Conservation (phyloP, 306 rosid species). For the Sphenostylis stenocarpa region DNA sequence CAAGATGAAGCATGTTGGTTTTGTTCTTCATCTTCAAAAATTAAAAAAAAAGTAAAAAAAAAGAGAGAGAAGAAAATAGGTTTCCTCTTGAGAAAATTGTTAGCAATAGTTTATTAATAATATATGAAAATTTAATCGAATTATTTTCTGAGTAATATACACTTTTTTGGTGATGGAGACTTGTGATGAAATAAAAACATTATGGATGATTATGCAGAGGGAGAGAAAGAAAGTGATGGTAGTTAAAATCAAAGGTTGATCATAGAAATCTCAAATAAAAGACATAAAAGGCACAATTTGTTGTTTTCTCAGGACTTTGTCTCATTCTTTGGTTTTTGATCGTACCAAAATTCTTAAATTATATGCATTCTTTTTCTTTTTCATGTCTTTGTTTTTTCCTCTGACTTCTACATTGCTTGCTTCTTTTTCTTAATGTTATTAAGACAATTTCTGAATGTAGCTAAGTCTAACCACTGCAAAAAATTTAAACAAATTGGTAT, state of each 20-base stretch:
- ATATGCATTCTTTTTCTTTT: background rate
- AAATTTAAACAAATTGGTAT: background rate
- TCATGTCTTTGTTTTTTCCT: slow-evolving; percentile 4
- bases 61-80: background rate
- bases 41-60: background rate
- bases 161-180: slow-evolving; percentile 35
- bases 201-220: background rate
- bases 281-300: slow-evolving; percentile 35
- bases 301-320: slow-evolving; percentile 14
- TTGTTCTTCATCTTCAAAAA: background rate
- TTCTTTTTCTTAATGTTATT: too few species aligned
- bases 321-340: slow-evolving; percentile 8
- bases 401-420: slow-evolving; percentile 1
- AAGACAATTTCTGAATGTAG: background rate
- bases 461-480: background rate
- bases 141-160: background rate
- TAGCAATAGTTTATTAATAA: background rate
- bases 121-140: background rate
- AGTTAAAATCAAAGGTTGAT: slow-evolving; percentile 25
- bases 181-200: slow-evolving; percentile 10
- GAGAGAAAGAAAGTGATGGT: slow-evolving; percentile 1
- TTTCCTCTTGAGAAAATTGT: background rate
- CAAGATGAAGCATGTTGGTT: background rate
- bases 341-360: background rate
- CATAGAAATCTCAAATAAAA: slow-evolving; percentile 11